Evolutionary conservation across 192 early-diverging fungal genomes (phyloP).

Genomic region (Backusella liffmaniae): DNA sequence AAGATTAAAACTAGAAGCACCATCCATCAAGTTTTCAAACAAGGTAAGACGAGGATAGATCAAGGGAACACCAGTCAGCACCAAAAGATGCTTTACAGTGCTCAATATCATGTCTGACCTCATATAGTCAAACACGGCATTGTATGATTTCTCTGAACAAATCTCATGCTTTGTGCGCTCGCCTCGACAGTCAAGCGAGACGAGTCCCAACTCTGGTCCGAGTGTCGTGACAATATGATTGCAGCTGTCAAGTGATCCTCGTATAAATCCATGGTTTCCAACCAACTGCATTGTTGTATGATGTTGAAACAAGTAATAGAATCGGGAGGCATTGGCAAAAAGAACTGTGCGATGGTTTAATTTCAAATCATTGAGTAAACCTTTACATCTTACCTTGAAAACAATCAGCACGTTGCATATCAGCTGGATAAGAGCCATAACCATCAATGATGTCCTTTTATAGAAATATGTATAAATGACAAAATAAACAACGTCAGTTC

Average conservation of each 20-base stretch:
- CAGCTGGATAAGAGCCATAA: slow-evolving; percentile 78
- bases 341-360: slow-evolving; percentile 34
- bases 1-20: slow-evolving; percentile 50
- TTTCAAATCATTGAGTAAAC: not conserved
- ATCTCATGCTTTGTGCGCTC: slow-evolving; percentile 68
- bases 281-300: slow-evolving; percentile 63
- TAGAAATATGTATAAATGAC: not conserved
- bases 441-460: slow-evolving; percentile 73
- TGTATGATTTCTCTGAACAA: slow-evolving; percentile 57
- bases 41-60: slow-evolving; percentile 71
- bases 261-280: slow-evolving; percentile 53
- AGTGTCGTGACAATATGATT: slow-evolving; percentile 66
- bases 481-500: not conserved
- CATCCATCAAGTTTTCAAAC: slow-evolving; percentile 65
- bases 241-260: slow-evolving; percentile 36
- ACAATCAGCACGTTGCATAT: slow-evolving; percentile 64
- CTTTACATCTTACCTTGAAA: slow-evolving; percentile 58
- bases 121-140: slow-evolving; percentile 56
- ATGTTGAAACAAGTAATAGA: slow-evolving; percentile 84
- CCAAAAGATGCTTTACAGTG: slow-evolving; percentile 63
- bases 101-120: slow-evolving; percentile 42
- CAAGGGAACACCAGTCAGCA: slow-evolving; percentile 71
- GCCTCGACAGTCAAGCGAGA: slow-evolving; percentile 70
- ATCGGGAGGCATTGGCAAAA: slow-evolving; percentile 63
- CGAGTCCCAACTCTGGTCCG: slow-evolving; percentile 62